A percentile compares a stretch with the other conserved stretches of the same genome.
These are phyloP conservation scores for Floccularia luteovirens DNA, from an alignment of 768 basidiomycete species.

Conservation along the genomic window DNA sequence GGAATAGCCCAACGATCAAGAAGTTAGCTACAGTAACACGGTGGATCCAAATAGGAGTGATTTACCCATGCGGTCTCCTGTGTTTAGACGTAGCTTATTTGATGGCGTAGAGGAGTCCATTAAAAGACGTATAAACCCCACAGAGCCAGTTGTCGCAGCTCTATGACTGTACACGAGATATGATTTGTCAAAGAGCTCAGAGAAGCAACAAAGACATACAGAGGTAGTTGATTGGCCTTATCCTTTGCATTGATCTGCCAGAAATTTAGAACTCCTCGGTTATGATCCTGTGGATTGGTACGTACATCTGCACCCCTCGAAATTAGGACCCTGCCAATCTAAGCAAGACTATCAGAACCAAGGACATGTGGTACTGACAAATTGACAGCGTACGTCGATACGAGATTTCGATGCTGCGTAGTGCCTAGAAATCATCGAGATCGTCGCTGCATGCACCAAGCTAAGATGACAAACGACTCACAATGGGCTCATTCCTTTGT, in stretches of 20 bases:
- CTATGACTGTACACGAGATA: slow-evolving; percentile 58
- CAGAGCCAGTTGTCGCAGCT: slow-evolving; percentile 92
- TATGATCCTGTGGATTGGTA: slow-evolving; percentile 23
- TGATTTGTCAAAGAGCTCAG: slow-evolving; percentile 12
- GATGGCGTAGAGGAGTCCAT: slow-evolving; percentile 73
- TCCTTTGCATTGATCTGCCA: slow-evolving; percentile 89
- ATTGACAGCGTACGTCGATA: slow-evolving; percentile 53
- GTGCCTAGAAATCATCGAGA: slow-evolving; percentile 46
- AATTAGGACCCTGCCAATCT: slow-evolving; percentile 88
- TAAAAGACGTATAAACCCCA: slow-evolving; percentile 83
- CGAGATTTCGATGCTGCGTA: slow-evolving; percentile 92
- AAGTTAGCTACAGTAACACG: slow-evolving; percentile 6
- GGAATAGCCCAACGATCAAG: slow-evolving; percentile 9
- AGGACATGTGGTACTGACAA: slow-evolving; percentile 13
- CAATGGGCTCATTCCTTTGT: slow-evolving; percentile 82
- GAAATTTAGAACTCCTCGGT: slow-evolving; percentile 23
- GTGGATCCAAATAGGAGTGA: slow-evolving; percentile 14
- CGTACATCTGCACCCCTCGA: slow-evolving; percentile 87
- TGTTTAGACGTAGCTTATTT: slow-evolving; percentile 79
- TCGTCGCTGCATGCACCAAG: slow-evolving; percentile 11
- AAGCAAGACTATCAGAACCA: slow-evolving; percentile 19
- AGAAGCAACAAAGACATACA: slow-evolving; percentile 42
- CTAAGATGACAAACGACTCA: slow-evolving; percentile 32
- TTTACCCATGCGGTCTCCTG: slow-evolving; percentile 70
- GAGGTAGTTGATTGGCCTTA: slow-evolving; percentile 85